Base-by-base conservation (phyloP, 2,329 filamentous ascomycete genomes). In the Gnomoniopsis sp. region DNA sequence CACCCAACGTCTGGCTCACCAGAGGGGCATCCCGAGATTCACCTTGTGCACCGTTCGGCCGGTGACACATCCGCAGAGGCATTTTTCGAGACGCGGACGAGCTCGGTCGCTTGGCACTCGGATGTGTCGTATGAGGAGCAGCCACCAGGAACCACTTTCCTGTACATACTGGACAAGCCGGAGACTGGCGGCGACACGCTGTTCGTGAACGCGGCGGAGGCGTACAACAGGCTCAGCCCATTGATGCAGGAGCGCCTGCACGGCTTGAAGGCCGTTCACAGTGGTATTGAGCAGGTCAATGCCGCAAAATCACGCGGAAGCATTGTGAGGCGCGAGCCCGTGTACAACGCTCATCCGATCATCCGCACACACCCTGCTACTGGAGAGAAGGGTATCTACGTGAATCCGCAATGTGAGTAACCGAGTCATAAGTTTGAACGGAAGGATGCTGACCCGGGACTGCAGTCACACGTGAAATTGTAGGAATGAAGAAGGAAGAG, bases 101-200 rank as follows among this genome's bases (percentile, higher is more conserved):
- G 88, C 73, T 90, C 88, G 1, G 86, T 96, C 1, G 90, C 90
- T 8, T 96, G 91, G 91, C 92, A 96, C 75, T 90, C 87, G 0
- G 92, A 96, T 65, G 88, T 96, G 1, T 90, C 89, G 0, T 96
- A 96, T 70, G 93, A 96, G 76, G 77, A 84, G 65, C 92, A 97
- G 74, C 91, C 93, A 1, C 91, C 93, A 0, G 91, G 91, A 33
- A 96, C 91, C 0, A 96, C 93, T 0, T 96, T 96, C 74, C 74
- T 96, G 38, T 96, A 96, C 70, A 80, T 92, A 52, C 82, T 97
- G n/a, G 91, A 96, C 69, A 87, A 84, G 48, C 92, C 92, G 1
- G 79, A 84, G 43, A 87, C 85, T 0, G 92, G 92, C 38, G 93
- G 92, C 50, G 92, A 96, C 70, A 96, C 92, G 0, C 76, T 96